Percentiles rank a stretch among this genome's conserved stretches.
phyloP scores from a whole-genome alignment of 2,329 filamentous ascomycete genomes.

The Penicillium decumbens region DNA sequence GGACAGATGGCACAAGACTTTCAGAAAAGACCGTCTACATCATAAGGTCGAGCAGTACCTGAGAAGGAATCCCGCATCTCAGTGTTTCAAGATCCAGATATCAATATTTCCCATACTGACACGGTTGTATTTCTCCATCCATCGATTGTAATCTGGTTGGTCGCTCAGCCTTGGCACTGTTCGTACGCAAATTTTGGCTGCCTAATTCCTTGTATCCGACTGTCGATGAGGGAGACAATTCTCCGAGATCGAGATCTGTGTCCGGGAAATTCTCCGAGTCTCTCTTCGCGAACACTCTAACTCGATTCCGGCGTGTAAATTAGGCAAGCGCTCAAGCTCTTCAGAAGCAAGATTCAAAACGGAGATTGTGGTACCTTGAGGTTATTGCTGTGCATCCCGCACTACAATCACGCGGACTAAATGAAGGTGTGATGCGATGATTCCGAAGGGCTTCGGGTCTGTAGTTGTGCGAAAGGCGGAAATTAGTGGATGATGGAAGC shows the following conservation, averaged over 20 bases:
- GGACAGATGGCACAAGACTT: constrained; percentile 11
- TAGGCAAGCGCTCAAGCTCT: constrained; percentile 1
- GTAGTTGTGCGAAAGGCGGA: too few relatives aligned
- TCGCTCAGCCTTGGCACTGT: constrained; percentile 3
- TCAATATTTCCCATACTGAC: constrained; percentile 10
- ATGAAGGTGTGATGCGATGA: constrained; percentile 15
- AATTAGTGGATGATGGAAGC: constrained; percentile 12
- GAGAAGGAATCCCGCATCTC: neutral
- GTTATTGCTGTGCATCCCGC: constrained; percentile 26
- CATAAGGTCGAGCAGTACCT: neutral
- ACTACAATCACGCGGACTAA: constrained; percentile 23
- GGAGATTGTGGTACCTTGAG: constrained; percentile 25
- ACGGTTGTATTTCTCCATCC: constrained; percentile 22
- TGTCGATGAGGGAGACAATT: constrained; percentile 9
- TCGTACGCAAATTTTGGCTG: constrained; percentile 16
- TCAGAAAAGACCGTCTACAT: neutral
- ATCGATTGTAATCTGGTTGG: constrained; percentile 13
- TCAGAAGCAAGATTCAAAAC: neutral
- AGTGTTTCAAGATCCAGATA: neutral
- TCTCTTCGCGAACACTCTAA: neutral
- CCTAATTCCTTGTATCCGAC: constrained; percentile 13
- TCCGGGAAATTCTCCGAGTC: too few relatives aligned
- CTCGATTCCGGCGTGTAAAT: constrained; percentile 13
- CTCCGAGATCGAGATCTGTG: too few relatives aligned
- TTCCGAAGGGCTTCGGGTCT: constrained; percentile 22